Percentiles rank a stretch among this genome's conserved stretches.
These are phyloP conservation scores for Blastobotrys buckinghamii DNA, from an alignment of 1,139 yeast species.

Conservation along the genomic window DNA sequence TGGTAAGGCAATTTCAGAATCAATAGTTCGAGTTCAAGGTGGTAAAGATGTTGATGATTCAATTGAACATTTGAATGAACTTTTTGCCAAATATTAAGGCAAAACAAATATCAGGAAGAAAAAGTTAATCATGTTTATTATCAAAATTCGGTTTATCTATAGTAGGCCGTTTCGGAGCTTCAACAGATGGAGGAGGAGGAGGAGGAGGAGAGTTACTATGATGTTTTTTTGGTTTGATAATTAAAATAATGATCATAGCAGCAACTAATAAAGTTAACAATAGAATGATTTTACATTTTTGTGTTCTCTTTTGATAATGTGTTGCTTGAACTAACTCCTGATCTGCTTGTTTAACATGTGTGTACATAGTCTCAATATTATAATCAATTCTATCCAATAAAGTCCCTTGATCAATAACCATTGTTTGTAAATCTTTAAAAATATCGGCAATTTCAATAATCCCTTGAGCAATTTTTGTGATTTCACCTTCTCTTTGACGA, in stretches of 20 bases:
- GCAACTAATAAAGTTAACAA: conserved; percentile 64
- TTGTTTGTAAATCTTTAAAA: conserved; percentile 84
- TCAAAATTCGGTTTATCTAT: background rate
- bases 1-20: conserved; percentile 19
- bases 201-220: conserved; percentile 13
- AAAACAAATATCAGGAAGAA: too few relatives aligned
- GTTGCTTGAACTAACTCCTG: conserved; percentile 73
- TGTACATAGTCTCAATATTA: conserved; percentile 72
- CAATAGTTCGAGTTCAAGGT: conserved; percentile 20
- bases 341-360: conserved; percentile 70
- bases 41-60: conserved; percentile 21
- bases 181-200: conserved; percentile 16
- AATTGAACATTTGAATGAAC: conserved; percentile 11
- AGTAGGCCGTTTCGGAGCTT: conserved; percentile 12
- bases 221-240: conserved; percentile 55
- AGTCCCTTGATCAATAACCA: conserved; percentile 95
- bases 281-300: conserved; percentile 83
- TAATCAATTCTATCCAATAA: conserved; percentile 88
- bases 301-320: conserved; percentile 77
- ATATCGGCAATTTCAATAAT: conserved; percentile 89
- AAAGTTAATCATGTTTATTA: background rate
- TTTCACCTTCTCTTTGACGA: conserved; percentile 80
- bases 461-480: conserved; percentile 86
- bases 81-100: conserved; percentile 2
- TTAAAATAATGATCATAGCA: conserved; percentile 62